Evolutionary conservation across 805 yeast species (phyloP).

Genomic region (Lipomyces spencermartinsiae): DNA sequence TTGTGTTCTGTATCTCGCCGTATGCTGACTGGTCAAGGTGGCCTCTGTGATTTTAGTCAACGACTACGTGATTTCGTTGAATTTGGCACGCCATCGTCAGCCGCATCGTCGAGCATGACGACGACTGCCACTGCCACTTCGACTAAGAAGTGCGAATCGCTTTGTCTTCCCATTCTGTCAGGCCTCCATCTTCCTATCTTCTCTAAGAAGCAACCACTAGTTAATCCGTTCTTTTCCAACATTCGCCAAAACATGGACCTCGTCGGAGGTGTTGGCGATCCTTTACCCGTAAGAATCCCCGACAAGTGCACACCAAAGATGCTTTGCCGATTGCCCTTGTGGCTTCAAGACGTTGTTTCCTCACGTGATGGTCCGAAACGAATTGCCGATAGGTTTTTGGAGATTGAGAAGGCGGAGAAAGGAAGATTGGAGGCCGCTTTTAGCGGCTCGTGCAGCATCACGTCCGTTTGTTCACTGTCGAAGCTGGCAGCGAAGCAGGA

Average conservation of each 20-base stretch:
- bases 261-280: constrained; percentile 42
- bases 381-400: constrained; percentile 62
- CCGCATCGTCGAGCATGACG: not conserved
- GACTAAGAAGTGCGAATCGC: constrained; percentile 5
- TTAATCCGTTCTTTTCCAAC: constrained; percentile 42
- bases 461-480: constrained; percentile 3
- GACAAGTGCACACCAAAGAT: constrained; percentile 29
- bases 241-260: constrained; percentile 43
- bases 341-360: constrained; percentile 56
- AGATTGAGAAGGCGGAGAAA: constrained; percentile 73
- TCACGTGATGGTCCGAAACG: constrained; percentile 49
- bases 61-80: constrained; percentile 11
- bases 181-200: constrained; percentile 42
- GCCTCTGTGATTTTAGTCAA: constrained; percentile 23
- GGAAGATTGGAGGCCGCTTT: constrained; percentile 62
- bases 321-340: constrained; percentile 54
- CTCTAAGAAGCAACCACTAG: constrained; percentile 37
- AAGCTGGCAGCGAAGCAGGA: not conserved
- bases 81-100: not conserved
- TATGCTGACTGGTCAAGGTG: constrained; percentile 18
- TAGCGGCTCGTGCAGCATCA: constrained; percentile 14
- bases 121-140: not conserved
- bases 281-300: constrained; percentile 40
- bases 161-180: constrained; percentile 40
- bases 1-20: not conserved